Evolutionary conservation across 1,284 basidiomycete species (phyloP).

Genomic region (Leccinum olivaceoglutinosum): DNA sequence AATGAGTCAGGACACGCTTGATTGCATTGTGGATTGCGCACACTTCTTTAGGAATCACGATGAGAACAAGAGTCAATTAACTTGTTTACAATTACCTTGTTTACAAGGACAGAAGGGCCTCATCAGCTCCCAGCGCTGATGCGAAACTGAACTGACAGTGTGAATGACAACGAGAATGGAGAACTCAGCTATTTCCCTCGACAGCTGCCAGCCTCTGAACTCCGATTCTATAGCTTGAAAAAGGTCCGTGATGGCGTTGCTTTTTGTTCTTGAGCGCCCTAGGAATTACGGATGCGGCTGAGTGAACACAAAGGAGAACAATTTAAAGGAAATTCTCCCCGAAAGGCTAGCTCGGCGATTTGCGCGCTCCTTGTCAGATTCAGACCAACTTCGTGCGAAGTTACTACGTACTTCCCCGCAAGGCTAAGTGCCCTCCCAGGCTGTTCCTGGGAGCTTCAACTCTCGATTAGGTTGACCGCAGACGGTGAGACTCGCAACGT

Average conservation of each 20-base stretch:
- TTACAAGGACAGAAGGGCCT: constrained; percentile 2
- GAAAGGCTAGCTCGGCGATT: background rate
- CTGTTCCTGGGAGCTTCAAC: background rate
- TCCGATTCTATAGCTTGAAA: background rate
- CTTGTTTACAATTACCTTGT: too few relatives aligned
- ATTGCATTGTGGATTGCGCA: too few relatives aligned
- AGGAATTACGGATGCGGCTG: background rate
- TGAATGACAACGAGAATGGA: constrained; percentile 21
- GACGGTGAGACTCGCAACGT: background rate
- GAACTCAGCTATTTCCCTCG: constrained; percentile 14
- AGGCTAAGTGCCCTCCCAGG: background rate
- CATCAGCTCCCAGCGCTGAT: background rate
- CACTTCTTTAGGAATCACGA: too few relatives aligned
- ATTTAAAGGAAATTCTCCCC: background rate
- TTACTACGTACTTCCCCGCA: background rate
- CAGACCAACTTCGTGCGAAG: background rate
- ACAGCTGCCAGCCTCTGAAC: constrained; percentile 14
- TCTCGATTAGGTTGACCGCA: background rate
- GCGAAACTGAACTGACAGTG: constrained; percentile 10
- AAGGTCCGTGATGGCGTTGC: background rate
- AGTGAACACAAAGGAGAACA: background rate
- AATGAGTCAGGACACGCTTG: too few relatives aligned
- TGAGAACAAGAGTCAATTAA: too few relatives aligned
- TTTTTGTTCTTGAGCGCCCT: background rate
- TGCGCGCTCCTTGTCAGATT: background rate